These are phyloP conservation scores for Barnettozyma vustinii DNA, from an alignment of 805 yeast species.

Conservation along the genomic window DNA sequence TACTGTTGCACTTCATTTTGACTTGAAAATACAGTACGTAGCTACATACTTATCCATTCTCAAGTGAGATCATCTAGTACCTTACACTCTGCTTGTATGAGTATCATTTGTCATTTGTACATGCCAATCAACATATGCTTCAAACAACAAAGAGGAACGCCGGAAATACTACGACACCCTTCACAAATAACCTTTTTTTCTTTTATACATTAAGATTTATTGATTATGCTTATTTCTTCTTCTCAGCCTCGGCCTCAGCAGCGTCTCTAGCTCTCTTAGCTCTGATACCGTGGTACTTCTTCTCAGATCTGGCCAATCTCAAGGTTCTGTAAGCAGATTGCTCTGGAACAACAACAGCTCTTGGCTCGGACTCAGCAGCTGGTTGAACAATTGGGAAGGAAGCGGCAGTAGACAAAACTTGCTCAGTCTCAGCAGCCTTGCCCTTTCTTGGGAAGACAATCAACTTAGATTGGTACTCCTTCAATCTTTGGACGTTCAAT, in stretches of 20 bases:
- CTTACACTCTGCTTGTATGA: too few species aligned
- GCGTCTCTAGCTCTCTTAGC: conserved; percentile 95
- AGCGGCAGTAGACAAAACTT: conserved; percentile 67
- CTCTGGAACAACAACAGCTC: conserved; percentile 72
- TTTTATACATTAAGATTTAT: conserved; percentile 20
- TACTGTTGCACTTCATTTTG: too few species aligned
- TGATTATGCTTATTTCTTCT: conserved; percentile 68
- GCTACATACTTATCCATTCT: too few species aligned
- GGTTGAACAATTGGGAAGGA: conserved; percentile 90
- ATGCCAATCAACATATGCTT: not conserved
- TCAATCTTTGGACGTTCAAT: conserved; percentile 90
- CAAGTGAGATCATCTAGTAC: too few species aligned
- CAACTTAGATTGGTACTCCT: conserved; percentile 93
- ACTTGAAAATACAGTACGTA: too few species aligned
- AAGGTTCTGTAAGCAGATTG: conserved; percentile 88
- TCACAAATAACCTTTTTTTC: conserved; percentile 13
- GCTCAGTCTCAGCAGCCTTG: conserved; percentile 73
- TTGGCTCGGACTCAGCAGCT: conserved; percentile 66
- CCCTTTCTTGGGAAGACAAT: conserved; percentile 94
- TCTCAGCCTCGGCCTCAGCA: conserved; percentile 99
- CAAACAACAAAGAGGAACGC: not conserved
- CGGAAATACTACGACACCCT: not conserved
- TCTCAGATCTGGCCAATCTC: conserved; percentile 91
- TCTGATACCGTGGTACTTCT: conserved; percentile 92
- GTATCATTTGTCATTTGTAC: not conserved